Base-by-base conservation (phyloP, 352 stramenopile species). In the Phytophthora capsici region DNA sequence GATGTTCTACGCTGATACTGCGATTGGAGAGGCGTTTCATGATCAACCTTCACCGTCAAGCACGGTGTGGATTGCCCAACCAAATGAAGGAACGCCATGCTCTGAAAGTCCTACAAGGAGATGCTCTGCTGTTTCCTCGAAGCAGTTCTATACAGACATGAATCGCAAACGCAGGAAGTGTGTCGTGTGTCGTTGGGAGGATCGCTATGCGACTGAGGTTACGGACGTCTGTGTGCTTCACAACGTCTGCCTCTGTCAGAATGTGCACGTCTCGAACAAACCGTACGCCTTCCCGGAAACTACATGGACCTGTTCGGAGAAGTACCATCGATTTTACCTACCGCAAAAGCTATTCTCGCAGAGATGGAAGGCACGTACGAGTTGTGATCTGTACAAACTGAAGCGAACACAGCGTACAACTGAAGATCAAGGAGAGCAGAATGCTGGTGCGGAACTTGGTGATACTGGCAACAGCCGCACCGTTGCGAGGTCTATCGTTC, bases 241-340 rank as follows among this genome's bases (percentile, higher is more conserved):
- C n/a, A n/a, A n/a, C n/a, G n/a, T n/a, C n/a, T n/a, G 32, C 13
- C 32, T 71, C 6, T 71, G 54, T 23, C 57, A 57, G 20, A 57
- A 45, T 20, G 54, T 61, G 4, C 54, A 65, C 22, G 26, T 32
- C 16, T 37, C 40, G 38, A 14, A 16, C 47, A 46, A 41, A 23
- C n/a, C 37, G 1, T 65, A 61, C 36, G 57, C 38, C 6, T 71
- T 37, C 20, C 40, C 16, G 8, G 44, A 64, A 22, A 13, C 23
- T 6, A 57, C 40, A 0, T 65, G 62, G 54, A 71, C 54, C 10
- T 65, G 54, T 34, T 70, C 46, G 47, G 62, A 70, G 47, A 70
- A 70, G 28, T 64, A 60, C 20, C 48, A 70, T 38, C 8, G n/a
- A 1, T 64, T 46, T 37, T 64, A 64, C 40, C 49, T 47, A 9